Conservation (phyloP, 495 filamentous ascomycete species). For the Podospora sp. region DNA sequence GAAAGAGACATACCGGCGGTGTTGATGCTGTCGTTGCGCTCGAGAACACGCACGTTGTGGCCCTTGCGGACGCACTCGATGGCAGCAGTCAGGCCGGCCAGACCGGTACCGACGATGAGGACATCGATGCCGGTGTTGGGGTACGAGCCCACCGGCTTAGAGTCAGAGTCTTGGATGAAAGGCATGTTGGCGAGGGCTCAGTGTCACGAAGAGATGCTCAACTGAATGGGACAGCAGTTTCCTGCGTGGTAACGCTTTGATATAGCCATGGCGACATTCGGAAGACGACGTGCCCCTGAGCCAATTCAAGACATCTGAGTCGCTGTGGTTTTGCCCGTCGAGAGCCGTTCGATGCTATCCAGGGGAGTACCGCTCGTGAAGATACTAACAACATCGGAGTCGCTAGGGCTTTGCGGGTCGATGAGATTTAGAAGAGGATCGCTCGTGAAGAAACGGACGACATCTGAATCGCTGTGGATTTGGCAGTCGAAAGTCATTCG, state of each 20-base stretch:
- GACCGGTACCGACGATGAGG: constrained; percentile 64
- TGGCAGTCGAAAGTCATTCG: too few species aligned
- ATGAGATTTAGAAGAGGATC: too few species aligned
- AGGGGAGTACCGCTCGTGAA: too few species aligned
- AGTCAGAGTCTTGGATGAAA: constrained; percentile 29
- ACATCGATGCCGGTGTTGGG: constrained; percentile 56
- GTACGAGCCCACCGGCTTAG: constrained; percentile 45
- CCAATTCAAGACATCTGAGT: too few species aligned
- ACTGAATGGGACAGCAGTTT: not conserved
- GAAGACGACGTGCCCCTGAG: too few species aligned
- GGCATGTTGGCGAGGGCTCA: constrained; percentile 31
- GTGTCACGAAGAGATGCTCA: not conserved
- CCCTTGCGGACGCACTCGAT: constrained; percentile 68
- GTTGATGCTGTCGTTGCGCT: constrained; percentile 49
- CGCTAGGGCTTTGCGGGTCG: too few species aligned
- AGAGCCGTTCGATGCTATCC: too few species aligned
- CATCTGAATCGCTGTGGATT: too few species aligned
- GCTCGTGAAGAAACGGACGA: too few species aligned
- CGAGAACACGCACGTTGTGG: constrained; percentile 61
- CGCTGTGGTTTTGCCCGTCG: too few species aligned
- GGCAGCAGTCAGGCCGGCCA: constrained; percentile 65
- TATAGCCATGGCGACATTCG: not conserved
- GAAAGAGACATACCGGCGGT: constrained; percentile 28
- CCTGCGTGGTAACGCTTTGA: not conserved
- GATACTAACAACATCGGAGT: too few species aligned